Base-by-base conservation (phyloP, 2,329 filamentous ascomycete species). In the Plectosphaerella cucumerina region DNA sequence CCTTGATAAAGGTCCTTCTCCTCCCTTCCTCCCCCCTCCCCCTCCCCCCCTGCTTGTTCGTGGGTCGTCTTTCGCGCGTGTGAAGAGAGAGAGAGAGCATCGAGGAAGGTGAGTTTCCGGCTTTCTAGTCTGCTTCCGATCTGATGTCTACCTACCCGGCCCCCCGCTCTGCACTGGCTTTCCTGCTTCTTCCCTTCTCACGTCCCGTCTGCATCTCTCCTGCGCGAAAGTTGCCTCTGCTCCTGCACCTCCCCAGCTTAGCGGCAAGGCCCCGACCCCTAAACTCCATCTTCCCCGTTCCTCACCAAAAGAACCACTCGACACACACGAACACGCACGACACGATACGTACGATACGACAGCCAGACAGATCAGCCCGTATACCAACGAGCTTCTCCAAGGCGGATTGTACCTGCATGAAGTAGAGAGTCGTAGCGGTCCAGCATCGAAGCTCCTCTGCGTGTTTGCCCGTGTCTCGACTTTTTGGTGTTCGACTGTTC, bases 1-100 rank as follows among this genome's bases (percentile, higher is more conserved):
- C 64, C 61, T 64, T 60, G 39, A 37, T 37, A 59, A 50, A 59
- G 60, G 58, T 51, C 49, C 48, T 47, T 37, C 46, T 45, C 20
- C 35, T 21, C 39, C 22, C 43, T 33, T 39, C 22, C 37, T 23
- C n/a, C 23, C 47, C 23, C 47, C 33, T 23, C 43, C 47, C 41
- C 31, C 33, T 43, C 47, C 48, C 48, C 23, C 41, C 33, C 23
- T 55, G 53, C 48, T 48, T 42, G 53, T 50, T 31, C 39, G 39
- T 42, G 39, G 39, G 53, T 53, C 54, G 48, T 37, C 17, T 39
- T 37, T 42, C 31, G 47, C 41, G 45, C 52, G 54, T 52, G 54
- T 54, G 48, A 50, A 57, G 54, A 54, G 52, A 31, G 54, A 56
- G 50, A 54, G 47, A 48, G 45, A 56, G 54, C 54, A 52, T 54